Evolutionary conservation across 495 filamentous ascomycete genomes (phyloP).

Genomic region (Clavariopsis aquatica): DNA sequence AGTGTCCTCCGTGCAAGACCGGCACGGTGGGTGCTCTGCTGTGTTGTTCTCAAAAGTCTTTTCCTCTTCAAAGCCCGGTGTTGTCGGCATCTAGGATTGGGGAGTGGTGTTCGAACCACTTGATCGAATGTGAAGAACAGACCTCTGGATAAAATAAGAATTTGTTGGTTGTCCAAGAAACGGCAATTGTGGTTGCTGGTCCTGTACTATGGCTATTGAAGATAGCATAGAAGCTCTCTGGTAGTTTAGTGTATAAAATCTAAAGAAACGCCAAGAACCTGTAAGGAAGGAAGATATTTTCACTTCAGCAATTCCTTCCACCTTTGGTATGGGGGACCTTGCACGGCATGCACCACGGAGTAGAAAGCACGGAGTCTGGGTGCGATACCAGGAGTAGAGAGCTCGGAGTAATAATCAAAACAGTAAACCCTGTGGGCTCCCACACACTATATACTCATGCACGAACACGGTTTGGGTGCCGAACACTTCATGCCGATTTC

Average conservation of each 20-base stretch:
- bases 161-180: background rate
- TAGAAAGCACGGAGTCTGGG: no score
- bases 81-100: background rate
- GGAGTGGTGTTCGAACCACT: background rate
- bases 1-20: background rate
- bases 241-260: background rate
- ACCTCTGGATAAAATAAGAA: background rate
- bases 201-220: no score
- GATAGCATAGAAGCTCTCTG: no score
- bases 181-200: background rate
- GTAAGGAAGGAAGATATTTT: background rate
- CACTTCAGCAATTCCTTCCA: background rate
- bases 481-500: constrained; percentile 7
- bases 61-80: constrained; percentile 10
- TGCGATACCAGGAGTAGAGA: background rate
- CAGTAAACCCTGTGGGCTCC: background rate
- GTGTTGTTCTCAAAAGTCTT: constrained; percentile 4
- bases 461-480: constrained; percentile 3
- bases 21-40: background rate
- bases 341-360: background rate
- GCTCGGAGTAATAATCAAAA: background rate
- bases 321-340: background rate
- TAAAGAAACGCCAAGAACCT: background rate
- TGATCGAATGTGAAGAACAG: background rate
- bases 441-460: background rate